These are phyloP conservation scores for Striga hermonthica DNA, from an alignment of 305 asterid genomes.

Conservation along the genomic window DNA sequence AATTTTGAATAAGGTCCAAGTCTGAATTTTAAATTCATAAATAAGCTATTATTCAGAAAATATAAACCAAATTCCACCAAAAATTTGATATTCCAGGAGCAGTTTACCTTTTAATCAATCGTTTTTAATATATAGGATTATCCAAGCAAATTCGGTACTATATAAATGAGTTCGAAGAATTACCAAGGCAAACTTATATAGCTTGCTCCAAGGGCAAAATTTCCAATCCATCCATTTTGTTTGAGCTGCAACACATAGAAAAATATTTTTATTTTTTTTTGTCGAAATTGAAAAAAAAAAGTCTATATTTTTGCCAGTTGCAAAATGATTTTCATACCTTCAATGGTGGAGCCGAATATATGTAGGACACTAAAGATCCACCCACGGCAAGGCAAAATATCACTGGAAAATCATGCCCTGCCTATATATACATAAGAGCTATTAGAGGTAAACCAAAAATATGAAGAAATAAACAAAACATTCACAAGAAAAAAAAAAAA, in stretches of 20 bases:
- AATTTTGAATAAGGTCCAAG: not conserved
- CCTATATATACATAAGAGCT: conserved; percentile 42
- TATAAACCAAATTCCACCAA: too few species aligned
- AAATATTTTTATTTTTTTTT: too few species aligned
- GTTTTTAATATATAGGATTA: not conserved
- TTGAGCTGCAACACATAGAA: conserved; percentile 59
- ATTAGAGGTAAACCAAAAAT: conserved; percentile 26
- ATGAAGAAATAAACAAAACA: not conserved
- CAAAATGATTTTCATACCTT: conserved; percentile 51
- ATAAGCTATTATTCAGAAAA: too few species aligned
- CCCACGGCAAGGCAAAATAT: conserved; percentile 89
- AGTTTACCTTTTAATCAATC: not conserved
- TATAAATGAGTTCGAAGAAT: conserved; percentile 20
- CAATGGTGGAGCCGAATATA: conserved; percentile 95
- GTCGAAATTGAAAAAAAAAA: not conserved
- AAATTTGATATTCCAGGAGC: conserved; percentile 5
- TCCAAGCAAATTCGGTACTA: conserved; percentile 12
- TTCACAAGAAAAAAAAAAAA: conserved; percentile 21
- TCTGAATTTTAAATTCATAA: too few species aligned
- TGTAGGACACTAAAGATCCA: conserved; percentile 91
- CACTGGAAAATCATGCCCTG: conserved; percentile 77
- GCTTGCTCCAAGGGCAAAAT: conserved; percentile 95
- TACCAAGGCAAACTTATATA: conserved; percentile 96
- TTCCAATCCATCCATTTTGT: conserved; percentile 97
- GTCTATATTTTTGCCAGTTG: conserved; percentile 18